phyloP scores from a whole-genome alignment of 768 basidiomycete genomes.

The Collybia sordida region DNA sequence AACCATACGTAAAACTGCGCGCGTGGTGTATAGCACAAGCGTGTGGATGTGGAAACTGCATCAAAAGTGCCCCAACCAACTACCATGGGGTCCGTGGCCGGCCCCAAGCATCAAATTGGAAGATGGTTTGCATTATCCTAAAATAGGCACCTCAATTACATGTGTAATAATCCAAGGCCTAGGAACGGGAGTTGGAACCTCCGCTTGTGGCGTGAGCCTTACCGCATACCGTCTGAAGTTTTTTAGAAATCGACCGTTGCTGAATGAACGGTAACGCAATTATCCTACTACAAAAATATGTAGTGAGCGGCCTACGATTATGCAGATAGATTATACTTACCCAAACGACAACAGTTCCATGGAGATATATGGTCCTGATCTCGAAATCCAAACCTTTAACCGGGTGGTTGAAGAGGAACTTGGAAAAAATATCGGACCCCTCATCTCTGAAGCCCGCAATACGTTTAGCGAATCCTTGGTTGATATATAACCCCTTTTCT shows the following conservation, averaged over 20 bases:
- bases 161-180: no score
- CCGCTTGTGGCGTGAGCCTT: conserved; percentile 48
- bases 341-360: conserved; percentile 60
- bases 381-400: conserved; percentile 51
- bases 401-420: conserved; percentile 55
- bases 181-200: conserved; percentile 23
- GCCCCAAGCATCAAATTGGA: no score
- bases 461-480: conserved; percentile 51
- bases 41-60: no score
- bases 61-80: no score
- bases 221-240: conserved; percentile 40
- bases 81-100: no score
- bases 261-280: conserved; percentile 48
- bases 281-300: conserved; percentile 29
- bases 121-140: no score
- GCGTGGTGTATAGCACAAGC: no score
- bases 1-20: no score
- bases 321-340: conserved; percentile 11
- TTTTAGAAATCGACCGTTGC: conserved; percentile 37
- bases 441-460: conserved; percentile 57
- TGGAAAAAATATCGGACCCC: conserved; percentile 54
- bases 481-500: conserved; percentile 62
- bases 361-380: conserved; percentile 46
- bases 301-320: neutral
- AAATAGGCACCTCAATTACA: no score